These are phyloP conservation scores for Canavalia gladiata DNA, from an alignment of 306 rosid genomes.

Conservation along the genomic window DNA sequence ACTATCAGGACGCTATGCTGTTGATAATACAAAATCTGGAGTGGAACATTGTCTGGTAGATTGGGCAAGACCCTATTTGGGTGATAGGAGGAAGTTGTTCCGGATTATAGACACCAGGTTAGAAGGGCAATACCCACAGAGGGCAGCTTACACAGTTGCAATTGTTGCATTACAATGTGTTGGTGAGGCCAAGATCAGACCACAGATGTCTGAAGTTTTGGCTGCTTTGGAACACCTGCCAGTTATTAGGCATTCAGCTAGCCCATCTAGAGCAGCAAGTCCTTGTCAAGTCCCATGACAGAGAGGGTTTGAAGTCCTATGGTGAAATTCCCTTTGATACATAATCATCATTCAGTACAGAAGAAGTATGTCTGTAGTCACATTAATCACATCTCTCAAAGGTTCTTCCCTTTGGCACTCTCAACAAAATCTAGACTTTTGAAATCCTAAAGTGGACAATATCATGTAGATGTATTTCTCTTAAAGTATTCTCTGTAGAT, in stretches of 20 bases:
- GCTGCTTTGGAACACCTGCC: constrained; percentile 73
- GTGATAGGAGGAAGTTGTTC: constrained; percentile 79
- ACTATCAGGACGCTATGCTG: constrained; percentile 80
- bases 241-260: constrained; percentile 54
- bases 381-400: not conserved
- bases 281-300: constrained; percentile 35
- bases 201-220: constrained; percentile 82
- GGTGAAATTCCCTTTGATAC: constrained; percentile 43
- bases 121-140: constrained; percentile 88
- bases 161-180: constrained; percentile 74
- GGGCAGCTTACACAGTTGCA: constrained; percentile 75
- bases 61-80: constrained; percentile 85
- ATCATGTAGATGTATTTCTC: constrained; percentile 15
- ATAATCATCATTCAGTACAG: constrained; percentile 45
- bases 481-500: not conserved
- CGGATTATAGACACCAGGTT: constrained; percentile 93
- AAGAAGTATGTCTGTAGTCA: constrained; percentile 1
- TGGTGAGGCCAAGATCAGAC: constrained; percentile 74
- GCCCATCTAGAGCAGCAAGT: constrained; percentile 53
- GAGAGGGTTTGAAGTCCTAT: not conserved
- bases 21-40: constrained; percentile 71
- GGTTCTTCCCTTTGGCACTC: constrained; percentile 30
- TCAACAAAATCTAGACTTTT: not conserved
- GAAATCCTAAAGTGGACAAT: constrained; percentile 21
- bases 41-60: constrained; percentile 80